Evolutionary conservation across 495 filamentous ascomycete genomes (phyloP).

Genomic region (Mytilinidion resinicola): DNA sequence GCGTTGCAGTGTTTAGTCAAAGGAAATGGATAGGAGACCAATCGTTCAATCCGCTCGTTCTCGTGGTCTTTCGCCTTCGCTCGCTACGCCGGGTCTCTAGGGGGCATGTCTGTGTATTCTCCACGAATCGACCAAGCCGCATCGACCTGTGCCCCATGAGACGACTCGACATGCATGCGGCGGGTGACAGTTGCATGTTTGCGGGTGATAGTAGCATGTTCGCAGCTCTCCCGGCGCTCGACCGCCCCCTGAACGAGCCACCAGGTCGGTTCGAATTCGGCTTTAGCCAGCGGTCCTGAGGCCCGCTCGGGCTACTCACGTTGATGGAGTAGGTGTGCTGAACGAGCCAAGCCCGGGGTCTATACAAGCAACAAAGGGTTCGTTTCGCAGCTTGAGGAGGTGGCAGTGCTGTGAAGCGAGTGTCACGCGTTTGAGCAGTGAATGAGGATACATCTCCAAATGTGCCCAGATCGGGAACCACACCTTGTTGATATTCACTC

Average conservation of each 20-base stretch:
- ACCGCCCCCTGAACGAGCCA: neutral
- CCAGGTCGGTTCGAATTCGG: neutral
- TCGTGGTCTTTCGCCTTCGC: neutral
- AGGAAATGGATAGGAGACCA: neutral
- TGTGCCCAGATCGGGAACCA: too few relatives aligned
- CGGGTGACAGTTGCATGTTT: too few relatives aligned
- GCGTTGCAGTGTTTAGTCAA: neutral
- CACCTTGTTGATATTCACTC: too few relatives aligned
- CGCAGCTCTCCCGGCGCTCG: neutral
- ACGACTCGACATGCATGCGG: too few relatives aligned
- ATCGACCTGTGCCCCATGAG: too few relatives aligned
- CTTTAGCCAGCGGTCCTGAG: too few relatives aligned
- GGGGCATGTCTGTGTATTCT: too few relatives aligned
- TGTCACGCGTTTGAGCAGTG: too few relatives aligned
- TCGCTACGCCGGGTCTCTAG: neutral
- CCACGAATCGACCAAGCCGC: too few relatives aligned
- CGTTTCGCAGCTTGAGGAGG: neutral
- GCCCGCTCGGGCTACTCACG: neutral
- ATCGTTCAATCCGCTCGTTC: neutral
- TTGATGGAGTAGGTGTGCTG: neutral
- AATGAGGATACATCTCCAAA: too few relatives aligned
- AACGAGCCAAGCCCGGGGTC: neutral
- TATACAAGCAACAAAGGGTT: neutral
- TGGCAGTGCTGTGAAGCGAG: neutral
- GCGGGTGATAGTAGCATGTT: neutral